Evolutionary conservation across 805 yeast species (phyloP).

Genomic region (Ogataea ganodermae): DNA sequence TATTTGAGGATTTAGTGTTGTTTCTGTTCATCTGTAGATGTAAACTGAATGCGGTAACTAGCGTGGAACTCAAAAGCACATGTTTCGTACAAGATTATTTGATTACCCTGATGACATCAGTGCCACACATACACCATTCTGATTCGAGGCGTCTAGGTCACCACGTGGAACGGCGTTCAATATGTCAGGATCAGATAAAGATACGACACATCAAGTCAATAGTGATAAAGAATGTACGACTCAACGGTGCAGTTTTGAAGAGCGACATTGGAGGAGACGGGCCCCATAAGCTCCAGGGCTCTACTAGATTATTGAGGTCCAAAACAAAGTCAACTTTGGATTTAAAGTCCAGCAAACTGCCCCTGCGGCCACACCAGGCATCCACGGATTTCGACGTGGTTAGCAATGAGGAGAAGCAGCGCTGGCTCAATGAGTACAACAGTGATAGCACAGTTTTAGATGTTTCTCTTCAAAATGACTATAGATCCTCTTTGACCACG

Average conservation of each 20-base stretch:
- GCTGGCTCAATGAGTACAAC: not conserved
- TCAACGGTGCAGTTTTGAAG: not conserved
- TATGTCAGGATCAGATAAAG: conserved; percentile 22
- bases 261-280: not conserved
- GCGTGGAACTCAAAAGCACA: not conserved
- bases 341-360: not conserved
- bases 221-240: conserved; percentile 18
- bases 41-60: not conserved
- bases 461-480: not conserved
- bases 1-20: not conserved
- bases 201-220: conserved; percentile 31
- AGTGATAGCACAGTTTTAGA: not conserved
- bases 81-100: not conserved
- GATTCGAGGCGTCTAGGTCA: not conserved
- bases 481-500: not conserved
- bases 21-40: not conserved
- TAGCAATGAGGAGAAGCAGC: conserved; percentile 3
- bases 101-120: conserved; percentile 20
- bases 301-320: conserved; percentile 5
- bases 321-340: conserved; percentile 17
- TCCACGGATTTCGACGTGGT: conserved; percentile 8
- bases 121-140: conserved; percentile 19
- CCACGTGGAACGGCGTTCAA: conserved; percentile 6
- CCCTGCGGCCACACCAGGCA: not conserved
- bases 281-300: not conserved